These are phyloP conservation scores for Glomus cerebriforme DNA, from an alignment of 192 early-diverging fungal species.

Conservation along the genomic window DNA sequence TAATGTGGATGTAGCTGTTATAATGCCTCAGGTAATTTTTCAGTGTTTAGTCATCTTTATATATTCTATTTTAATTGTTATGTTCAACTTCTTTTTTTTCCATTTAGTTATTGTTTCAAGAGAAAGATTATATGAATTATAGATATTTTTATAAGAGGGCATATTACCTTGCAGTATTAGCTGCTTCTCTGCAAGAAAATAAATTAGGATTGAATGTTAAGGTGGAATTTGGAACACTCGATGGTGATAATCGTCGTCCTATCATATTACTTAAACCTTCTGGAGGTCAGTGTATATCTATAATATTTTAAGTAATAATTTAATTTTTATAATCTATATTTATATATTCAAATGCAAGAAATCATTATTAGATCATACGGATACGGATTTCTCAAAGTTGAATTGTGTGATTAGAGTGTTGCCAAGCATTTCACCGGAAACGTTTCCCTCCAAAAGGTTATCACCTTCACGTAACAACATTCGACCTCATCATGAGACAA, in stretches of 20 bases:
- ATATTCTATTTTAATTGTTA: background rate
- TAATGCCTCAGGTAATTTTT: constrained; percentile 74
- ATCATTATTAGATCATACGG: constrained; percentile 51
- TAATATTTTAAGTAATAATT: background rate
- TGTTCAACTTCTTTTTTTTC: background rate
- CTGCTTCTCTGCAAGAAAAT: constrained; percentile 53
- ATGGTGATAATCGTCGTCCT: constrained; percentile 66
- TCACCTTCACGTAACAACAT: constrained; percentile 83
- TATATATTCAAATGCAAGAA: background rate
- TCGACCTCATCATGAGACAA: constrained; percentile 39
- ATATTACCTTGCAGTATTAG: constrained; percentile 83
- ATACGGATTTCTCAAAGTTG: constrained; percentile 66
- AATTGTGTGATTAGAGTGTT: constrained; percentile 76
- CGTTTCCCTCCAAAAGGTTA: constrained; percentile 72
- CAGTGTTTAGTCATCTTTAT: constrained; percentile 13
- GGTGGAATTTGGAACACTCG: constrained; percentile 51
- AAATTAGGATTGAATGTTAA: constrained; percentile 54
- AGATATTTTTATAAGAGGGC: constrained; percentile 96
- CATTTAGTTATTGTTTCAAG: constrained; percentile 72
- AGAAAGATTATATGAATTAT: constrained; percentile 92
- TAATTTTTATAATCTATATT: background rate
- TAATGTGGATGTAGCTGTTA: constrained; percentile 88
- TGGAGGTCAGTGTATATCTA: constrained; percentile 41
- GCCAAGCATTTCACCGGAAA: constrained; percentile 64
- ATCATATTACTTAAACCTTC: constrained; percentile 60